Percentiles rank a stretch among this genome's conserved stretches.
Conservation (phyloP, 169 alveolate genomes). For the Cryptosporidium ubiquitum region DNA sequence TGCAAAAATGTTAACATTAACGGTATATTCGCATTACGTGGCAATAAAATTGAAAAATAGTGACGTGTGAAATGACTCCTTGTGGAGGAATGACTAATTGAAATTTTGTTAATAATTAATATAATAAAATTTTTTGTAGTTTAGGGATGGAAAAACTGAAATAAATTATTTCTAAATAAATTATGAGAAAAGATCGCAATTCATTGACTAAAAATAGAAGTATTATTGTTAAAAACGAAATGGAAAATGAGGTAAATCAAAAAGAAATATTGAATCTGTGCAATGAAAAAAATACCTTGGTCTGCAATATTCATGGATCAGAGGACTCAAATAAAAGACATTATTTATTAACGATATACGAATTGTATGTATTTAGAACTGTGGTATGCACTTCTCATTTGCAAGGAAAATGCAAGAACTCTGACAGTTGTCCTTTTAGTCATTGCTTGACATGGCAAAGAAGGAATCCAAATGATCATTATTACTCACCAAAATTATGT, state of each 20-base stretch:
- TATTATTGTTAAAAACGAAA: background rate
- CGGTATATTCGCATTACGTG: constrained; percentile 41
- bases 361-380: constrained; percentile 85
- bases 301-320: constrained; percentile 3
- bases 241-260: background rate
- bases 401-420: constrained; percentile 81
- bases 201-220: background rate
- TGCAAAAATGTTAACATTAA: background rate
- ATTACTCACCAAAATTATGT: constrained; percentile 79
- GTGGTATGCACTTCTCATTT: constrained; percentile 85
- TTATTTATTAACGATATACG: constrained; percentile 73
- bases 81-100: background rate
- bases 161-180: background rate
- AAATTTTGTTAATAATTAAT: background rate
- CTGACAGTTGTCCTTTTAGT: constrained; percentile 88
- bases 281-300: background rate
- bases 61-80: constrained; percentile 33
- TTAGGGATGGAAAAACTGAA: constrained; percentile 24
- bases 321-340: constrained; percentile 59
- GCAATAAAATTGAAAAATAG: background rate
- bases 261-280: background rate
- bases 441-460: constrained; percentile 91
- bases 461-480: constrained; percentile 82
- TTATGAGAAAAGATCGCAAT: constrained; percentile 39
- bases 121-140: constrained; percentile 16